These are phyloP conservation scores for Yamadazyma diddensiae DNA, from an alignment of 1,139 yeast species.

Conservation along the genomic window DNA sequence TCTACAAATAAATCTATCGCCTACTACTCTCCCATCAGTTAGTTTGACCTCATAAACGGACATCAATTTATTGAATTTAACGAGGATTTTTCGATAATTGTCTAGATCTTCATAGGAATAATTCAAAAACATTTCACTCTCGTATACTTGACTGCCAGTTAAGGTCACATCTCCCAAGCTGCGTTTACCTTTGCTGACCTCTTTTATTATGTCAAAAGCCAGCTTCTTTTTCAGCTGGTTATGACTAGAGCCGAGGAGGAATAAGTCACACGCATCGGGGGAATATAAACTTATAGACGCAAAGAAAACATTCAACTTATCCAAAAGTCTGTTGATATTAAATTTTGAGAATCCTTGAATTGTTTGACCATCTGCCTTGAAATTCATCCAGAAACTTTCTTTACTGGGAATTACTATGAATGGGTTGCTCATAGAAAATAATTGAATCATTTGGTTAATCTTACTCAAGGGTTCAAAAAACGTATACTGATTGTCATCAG, in stretches of 20 bases:
- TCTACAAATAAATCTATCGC: constrained; percentile 19
- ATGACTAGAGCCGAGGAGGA: constrained; percentile 4
- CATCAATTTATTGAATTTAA: constrained; percentile 40
- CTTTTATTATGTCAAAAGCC: constrained; percentile 34
- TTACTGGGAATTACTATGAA: constrained; percentile 38
- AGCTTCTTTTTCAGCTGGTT: constrained; percentile 18
- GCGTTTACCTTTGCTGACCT: constrained; percentile 15
- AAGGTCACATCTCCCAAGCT: constrained; percentile 25
- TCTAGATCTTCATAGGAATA: constrained; percentile 51
- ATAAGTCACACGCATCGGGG: constrained; percentile 2
- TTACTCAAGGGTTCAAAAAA: constrained; percentile 35
- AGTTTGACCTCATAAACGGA: constrained; percentile 44
- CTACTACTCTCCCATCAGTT: constrained; percentile 35
- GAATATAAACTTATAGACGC: constrained; percentile 31
- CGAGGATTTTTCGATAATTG: constrained; percentile 26
- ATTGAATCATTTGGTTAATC: constrained; percentile 33
- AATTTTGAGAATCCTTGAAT: constrained; percentile 34
- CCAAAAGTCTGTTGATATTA: constrained; percentile 47
- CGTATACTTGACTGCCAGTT: constrained; percentile 31
- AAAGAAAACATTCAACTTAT: constrained; percentile 46
- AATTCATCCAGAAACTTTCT: constrained; percentile 39
- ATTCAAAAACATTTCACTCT: constrained; percentile 55
- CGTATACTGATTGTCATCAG: constrained; percentile 15
- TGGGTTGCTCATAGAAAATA: constrained; percentile 34
- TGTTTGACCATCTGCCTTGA: constrained; percentile 22